A percentile compares a stretch with the other conserved stretches of the same genome.
These are phyloP conservation scores for Aspergillus nomiae DNA, from an alignment of 2,329 filamentous ascomycete species.

Conservation along the genomic window DNA sequence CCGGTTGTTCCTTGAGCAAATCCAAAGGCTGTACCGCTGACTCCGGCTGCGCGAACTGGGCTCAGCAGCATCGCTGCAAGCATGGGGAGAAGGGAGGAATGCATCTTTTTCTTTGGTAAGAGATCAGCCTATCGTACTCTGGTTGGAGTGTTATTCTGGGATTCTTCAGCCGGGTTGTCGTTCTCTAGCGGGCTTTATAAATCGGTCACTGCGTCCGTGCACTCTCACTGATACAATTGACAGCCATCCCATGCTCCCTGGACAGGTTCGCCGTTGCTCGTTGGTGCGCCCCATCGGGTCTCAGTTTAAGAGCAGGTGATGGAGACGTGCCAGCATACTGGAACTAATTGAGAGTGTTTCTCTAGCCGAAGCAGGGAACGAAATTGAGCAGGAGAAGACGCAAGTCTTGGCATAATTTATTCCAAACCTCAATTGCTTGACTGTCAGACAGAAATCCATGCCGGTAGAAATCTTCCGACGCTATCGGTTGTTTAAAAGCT, in stretches of 20 bases:
- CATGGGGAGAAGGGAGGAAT: background rate
- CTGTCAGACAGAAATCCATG: background rate
- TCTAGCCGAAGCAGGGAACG: background rate
- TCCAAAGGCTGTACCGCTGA: conserved; percentile 1
- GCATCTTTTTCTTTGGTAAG: background rate
- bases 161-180: background rate
- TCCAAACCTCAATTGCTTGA: background rate
- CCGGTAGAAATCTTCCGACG: background rate
- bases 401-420: background rate
- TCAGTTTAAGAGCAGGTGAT: background rate
- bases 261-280: background rate
- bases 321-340: background rate
- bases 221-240: background rate
- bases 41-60: background rate
- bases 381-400: background rate
- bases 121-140: too few species aligned
- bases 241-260: background rate
- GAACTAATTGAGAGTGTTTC: background rate
- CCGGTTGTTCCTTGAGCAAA: conserved; percentile 5
- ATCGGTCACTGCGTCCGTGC: background rate
- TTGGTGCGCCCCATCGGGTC: background rate
- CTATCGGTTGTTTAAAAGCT: background rate
- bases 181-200: background rate
- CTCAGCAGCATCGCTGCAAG: background rate
- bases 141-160: background rate